Evolutionary conservation across 345 rosid species (phyloP), one percentile per base, ranked within the genome.

Genomic region (Arabidopsis arenosa): DNA sequence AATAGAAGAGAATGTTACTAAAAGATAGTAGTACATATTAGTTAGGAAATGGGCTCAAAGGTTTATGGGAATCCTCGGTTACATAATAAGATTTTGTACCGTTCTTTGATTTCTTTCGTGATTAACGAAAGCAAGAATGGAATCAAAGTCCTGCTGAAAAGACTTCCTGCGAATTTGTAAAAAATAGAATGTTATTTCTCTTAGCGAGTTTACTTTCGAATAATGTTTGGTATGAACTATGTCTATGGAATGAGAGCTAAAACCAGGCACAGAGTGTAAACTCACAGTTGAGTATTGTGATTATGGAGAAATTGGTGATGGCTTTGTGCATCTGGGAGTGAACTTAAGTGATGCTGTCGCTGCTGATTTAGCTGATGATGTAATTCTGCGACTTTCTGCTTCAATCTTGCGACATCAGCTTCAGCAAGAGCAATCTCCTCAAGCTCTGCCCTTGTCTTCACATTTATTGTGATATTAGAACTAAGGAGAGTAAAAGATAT

Each of bases 371-470:
- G 95, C 73, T 94, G 99, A 60, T 89, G 93, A 74, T 94, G 97
- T 57, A 94, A 87, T 82, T 94, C 99, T 13, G 97, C 96, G 57
- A 94, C 97, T 82, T 94, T 94, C 81, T 94, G 96, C 84, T 94
- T 94, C 85, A 94, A 79, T 76, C 99, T 89, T 63, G 97, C 93
- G 59, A 94, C 99, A 83, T 94, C 97, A 30, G 96, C 97, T 87
- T 94, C 99, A 47, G 98, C 98, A 70, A 92, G 89, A 81, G 97
- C 96, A 70, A 94, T 94, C 88, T 94, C 98, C 85, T 94, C 97
- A 23, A 94, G 97, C 85, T 94, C 98, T 21, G 96, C 96, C 91
- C 96, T 90, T 70, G 97, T 94, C 97, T 94, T 73, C 80, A 49
- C 79, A 84, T 84, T 3, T 76, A 73, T 75, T 65, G 15, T 55